Evolutionary conservation across 768 basidiomycete species (phyloP).

Genomic region (Termitomyces sp.): DNA sequence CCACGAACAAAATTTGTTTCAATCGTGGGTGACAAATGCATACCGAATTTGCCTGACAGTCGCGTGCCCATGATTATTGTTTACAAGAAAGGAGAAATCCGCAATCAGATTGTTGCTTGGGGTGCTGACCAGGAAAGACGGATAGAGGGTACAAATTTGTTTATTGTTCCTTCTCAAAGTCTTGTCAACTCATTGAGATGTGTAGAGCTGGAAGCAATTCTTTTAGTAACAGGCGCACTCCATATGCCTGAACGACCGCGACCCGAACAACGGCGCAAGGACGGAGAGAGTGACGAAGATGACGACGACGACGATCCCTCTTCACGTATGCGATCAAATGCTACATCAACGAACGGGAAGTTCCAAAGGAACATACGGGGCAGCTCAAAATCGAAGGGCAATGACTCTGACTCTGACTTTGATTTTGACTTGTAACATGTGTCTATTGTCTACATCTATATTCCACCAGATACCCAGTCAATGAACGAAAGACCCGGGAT

Average conservation of each 20-base stretch:
- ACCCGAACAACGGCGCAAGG: conserved; percentile 20
- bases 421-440: conserved; percentile 58
- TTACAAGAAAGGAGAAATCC: conserved; percentile 89
- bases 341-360: conserved; percentile 48
- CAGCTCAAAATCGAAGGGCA: conserved; percentile 22
- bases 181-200: conserved; percentile 5
- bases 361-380: conserved; percentile 51
- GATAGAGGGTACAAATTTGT: conserved; percentile 54
- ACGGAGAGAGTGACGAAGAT: conserved; percentile 37
- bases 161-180: background rate
- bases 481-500: background rate
- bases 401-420: conserved; percentile 73
- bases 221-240: conserved; percentile 61
- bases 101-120: conserved; percentile 81
- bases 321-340: conserved; percentile 50
- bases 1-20: conserved; percentile 94
- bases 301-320: conserved; percentile 44
- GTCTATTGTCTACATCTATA: background rate
- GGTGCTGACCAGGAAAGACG: conserved; percentile 72
- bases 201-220: conserved; percentile 65
- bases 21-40: conserved; percentile 92
- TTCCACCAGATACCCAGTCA: background rate
- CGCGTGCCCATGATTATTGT: conserved; percentile 89
- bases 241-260: conserved; percentile 47
- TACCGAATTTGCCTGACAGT: conserved; percentile 90